Evolutionary conservation across 805 yeast species (phyloP), one percentile per base, ranked within the genome.

Genomic region (Babjeviella inositovora): DNA sequence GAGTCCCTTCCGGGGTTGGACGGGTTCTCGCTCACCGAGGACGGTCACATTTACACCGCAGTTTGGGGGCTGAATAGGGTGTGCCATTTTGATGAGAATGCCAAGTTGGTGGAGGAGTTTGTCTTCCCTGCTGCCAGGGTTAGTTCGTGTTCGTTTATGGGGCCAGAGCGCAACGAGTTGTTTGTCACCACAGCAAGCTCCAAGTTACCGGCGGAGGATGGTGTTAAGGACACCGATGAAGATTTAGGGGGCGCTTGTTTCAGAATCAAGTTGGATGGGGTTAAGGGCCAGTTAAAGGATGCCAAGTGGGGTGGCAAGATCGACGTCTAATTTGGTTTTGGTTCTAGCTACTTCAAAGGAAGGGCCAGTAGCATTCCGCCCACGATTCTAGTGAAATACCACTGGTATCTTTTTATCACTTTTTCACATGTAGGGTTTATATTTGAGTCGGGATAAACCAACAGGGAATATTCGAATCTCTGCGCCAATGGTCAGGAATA

Each of bases 1-100:
- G 32, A 34, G 24, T 44, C 37, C 11, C 39, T 47, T 5, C 65
- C 72, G 6, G 90, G 70, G 33, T 94, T 94, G 0, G 96, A 84
- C 43, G 96, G 96, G 11, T 57, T 76, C 32, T 53, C 71, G 13
- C 47, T 76, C 32, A 67, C 76, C 19, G 45, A 45, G 3, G 44
- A 54, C 16, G 72, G 68, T 6, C 54, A 62, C 24, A 39, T 84
- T 18, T 76, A 63, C 47, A 53, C 70, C 5, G 77, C 92, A 1
- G 64, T 77, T 8, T 82, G 74, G 66, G 59, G 70, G 14, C 59
- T 75, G 2, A 42, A 52, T 19, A 41, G 62, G 12, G 69, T 82
- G 7, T 57, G 71, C 21, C 66, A 70, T 34, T 57, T 65, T 30
- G 49, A 64, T 19, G 23, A 48, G 2, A 27, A 43, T 1, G 84